These are phyloP conservation scores for Staphylotrichum tortipilum DNA, from an alignment of 495 filamentous ascomycete genomes.

Conservation along the genomic window DNA sequence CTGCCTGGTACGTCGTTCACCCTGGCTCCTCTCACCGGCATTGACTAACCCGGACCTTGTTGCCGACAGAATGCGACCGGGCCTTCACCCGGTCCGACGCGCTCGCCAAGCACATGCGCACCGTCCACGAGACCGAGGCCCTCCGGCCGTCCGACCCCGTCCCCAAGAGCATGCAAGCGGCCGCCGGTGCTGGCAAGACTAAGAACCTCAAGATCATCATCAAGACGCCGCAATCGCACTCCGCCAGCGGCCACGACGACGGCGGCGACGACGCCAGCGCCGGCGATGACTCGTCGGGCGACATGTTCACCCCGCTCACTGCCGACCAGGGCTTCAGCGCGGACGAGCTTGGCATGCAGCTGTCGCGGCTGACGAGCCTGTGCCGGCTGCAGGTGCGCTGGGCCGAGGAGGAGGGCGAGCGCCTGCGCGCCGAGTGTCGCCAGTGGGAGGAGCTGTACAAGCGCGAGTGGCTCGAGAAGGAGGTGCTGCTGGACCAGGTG, in stretches of 20 bases:
- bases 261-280: conserved; percentile 42
- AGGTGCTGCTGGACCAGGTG: conserved; percentile 51
- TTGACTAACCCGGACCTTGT: background rate
- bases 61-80: conserved; percentile 81
- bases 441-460: conserved; percentile 56
- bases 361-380: conserved; percentile 61
- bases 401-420: conserved; percentile 62
- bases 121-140: conserved; percentile 94
- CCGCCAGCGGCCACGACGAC: conserved; percentile 47
- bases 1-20: conserved; percentile 60
- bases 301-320: conserved; percentile 42
- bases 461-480: conserved; percentile 79
- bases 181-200: conserved; percentile 43
- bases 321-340: conserved; percentile 60
- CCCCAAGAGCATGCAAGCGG: conserved; percentile 59
- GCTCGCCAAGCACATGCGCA: conserved; percentile 96
- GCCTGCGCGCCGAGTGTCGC: conserved; percentile 55
- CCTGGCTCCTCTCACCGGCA: background rate
- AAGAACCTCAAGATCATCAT: conserved; percentile 59
- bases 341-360: conserved; percentile 60
- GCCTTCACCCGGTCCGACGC: conserved; percentile 96
- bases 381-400: conserved; percentile 73
- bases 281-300: conserved; percentile 38
- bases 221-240: conserved; percentile 47
- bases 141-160: conserved; percentile 81